Conservation (phyloP, 257 asterid species). For the Nicotiana tomentosiformis region DNA sequence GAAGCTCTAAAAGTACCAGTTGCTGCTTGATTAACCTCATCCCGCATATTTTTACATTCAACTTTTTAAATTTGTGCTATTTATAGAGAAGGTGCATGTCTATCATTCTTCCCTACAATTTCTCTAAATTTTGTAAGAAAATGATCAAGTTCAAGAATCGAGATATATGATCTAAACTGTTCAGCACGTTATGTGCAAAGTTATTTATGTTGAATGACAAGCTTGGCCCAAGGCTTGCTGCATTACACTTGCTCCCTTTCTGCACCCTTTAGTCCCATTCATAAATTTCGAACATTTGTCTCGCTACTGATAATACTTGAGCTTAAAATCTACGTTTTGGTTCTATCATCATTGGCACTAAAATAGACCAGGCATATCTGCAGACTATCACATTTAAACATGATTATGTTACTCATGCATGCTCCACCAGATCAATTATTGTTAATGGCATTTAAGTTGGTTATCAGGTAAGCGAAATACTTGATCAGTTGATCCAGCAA, state of each 20-base stretch:
- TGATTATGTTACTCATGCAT: not conserved
- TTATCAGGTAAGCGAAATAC: not conserved
- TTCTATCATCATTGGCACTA: not conserved
- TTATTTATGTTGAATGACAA: not conserved
- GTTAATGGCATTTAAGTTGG: not conserved
- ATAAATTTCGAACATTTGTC: too few species aligned
- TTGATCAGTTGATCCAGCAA: not conserved
- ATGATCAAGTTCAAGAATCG: not conserved
- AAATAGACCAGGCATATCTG: not conserved
- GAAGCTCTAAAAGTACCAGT: slow-evolving; percentile 71
- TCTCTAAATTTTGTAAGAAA: not conserved
- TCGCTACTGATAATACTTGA: not conserved
- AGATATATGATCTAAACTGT: not conserved
- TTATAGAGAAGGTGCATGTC: not conserved
- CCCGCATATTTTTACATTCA: not conserved
- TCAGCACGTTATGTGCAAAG: not conserved
- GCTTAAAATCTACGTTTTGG: not conserved
- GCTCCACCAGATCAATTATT: not conserved
- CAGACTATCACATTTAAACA: not conserved
- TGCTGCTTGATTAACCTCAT: slow-evolving; percentile 40
- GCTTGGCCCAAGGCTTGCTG: not conserved
- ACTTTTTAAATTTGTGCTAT: not conserved
- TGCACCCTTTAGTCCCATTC: not conserved
- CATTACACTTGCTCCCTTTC: not conserved
- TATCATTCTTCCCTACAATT: not conserved